A percentile compares a stretch with the other conserved stretches of the same genome.
phyloP scores from a whole-genome alignment of 495 filamentous ascomycete species.

The Aspergillus mulundensis region DNA sequence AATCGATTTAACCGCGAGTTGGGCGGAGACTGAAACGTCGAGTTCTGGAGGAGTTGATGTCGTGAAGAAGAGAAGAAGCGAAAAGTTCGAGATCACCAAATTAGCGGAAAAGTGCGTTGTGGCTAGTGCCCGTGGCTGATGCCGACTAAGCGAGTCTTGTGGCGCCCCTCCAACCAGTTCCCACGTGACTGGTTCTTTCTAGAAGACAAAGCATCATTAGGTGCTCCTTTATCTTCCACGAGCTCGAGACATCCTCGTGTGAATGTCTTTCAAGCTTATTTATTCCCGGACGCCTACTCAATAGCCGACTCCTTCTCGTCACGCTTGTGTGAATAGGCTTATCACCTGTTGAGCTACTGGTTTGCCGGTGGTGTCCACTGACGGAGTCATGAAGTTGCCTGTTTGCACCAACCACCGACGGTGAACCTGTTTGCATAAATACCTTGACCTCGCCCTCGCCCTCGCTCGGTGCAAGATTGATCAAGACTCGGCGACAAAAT shows the following conservation, averaged over 20 bases:
- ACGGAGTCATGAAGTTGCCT: constrained; percentile 48
- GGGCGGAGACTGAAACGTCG: constrained; percentile 84
- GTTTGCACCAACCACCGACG: constrained; percentile 44
- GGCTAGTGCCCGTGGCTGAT: constrained; percentile 35
- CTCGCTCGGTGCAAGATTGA: background rate
- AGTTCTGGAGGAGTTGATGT: constrained; percentile 49
- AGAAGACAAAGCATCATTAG: constrained; percentile 25
- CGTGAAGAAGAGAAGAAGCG: constrained; percentile 24
- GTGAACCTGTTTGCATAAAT: constrained; percentile 30
- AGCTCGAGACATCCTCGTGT: background rate
- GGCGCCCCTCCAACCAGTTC: constrained; percentile 21
- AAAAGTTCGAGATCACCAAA: constrained; percentile 20
- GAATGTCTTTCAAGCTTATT: background rate
- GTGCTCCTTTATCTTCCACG: background rate
- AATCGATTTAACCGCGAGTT: constrained; percentile 91
- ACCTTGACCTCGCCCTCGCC: constrained; percentile 6
- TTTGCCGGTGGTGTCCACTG: constrained; percentile 24
- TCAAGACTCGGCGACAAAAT: constrained; percentile 25
- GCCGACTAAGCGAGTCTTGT: constrained; percentile 40
- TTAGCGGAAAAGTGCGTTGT: constrained; percentile 42
- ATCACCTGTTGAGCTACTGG: constrained; percentile 20
- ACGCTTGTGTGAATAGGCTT: constrained; percentile 12
- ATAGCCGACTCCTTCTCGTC: constrained; percentile 1
- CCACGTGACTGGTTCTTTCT: constrained; percentile 25
- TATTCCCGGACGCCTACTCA: too few relatives aligned